Evolutionary conservation across 768 basidiomycete genomes (phyloP).

Genomic region (Pleurotus tuber-regium): DNA sequence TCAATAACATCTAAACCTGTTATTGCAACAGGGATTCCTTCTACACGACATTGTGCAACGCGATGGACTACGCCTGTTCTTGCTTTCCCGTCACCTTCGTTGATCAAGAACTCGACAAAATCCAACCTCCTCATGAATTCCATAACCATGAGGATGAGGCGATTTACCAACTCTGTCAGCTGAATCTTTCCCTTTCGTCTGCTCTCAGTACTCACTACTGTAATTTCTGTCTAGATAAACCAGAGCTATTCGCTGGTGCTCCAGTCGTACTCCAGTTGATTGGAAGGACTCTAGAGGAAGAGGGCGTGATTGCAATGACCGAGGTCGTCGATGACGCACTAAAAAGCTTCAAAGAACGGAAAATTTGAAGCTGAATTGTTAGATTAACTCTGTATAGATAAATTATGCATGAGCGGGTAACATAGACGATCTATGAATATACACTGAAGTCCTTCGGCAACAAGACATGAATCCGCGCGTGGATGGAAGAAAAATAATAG

Average conservation of each 20-base stretch:
- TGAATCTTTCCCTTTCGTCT: not conserved
- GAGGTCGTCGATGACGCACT: slow-evolving; percentile 62
- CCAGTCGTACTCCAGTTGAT: slow-evolving; percentile 67
- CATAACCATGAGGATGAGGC: slow-evolving; percentile 43
- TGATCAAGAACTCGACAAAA: slow-evolving; percentile 50
- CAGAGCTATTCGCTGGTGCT: slow-evolving; percentile 49
- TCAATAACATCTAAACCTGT: slow-evolving; percentile 8
- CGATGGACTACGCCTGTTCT: slow-evolving; percentile 61
- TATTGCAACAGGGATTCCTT: slow-evolving; percentile 40
- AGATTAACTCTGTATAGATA: not conserved
- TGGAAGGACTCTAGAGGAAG: slow-evolving; percentile 71
- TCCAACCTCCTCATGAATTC: slow-evolving; percentile 45
- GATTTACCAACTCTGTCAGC: slow-evolving; percentile 55
- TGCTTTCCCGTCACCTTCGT: slow-evolving; percentile 66
- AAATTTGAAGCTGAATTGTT: too few species aligned
- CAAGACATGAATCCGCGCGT: too few species aligned
- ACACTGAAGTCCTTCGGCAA: too few species aligned
- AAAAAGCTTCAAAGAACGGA: slow-evolving; percentile 20
- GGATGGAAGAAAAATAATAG: not conserved
- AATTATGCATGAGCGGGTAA: not conserved
- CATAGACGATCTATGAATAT: not conserved
- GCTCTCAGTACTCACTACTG: not conserved
- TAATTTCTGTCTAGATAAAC: slow-evolving; percentile 47
- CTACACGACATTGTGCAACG: slow-evolving; percentile 68
- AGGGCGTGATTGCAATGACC: slow-evolving; percentile 67